These are phyloP conservation scores for Tricholoma bakamatsutake DNA, from an alignment of 768 basidiomycete genomes.

Conservation along the genomic window DNA sequence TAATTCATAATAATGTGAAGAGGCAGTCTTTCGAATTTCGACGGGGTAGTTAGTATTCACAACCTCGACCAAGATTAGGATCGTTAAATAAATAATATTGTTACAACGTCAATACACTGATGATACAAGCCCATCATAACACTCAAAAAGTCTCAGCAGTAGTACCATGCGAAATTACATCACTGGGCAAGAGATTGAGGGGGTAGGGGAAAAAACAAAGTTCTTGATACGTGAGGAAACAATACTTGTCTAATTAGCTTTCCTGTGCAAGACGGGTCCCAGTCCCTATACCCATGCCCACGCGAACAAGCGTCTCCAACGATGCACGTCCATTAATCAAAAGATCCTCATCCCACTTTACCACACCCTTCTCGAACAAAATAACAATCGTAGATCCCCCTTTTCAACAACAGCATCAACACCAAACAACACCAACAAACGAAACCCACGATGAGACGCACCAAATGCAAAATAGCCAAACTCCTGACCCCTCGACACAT, in stretches of 20 bases:
- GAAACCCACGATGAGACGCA: slow-evolving; percentile 27
- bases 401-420: slow-evolving; percentile 20
- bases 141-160: too few relatives aligned
- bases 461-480: slow-evolving; percentile 96
- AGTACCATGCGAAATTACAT: too few relatives aligned
- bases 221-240: not conserved
- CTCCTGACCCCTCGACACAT: slow-evolving; percentile 80
- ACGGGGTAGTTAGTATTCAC: too few relatives aligned
- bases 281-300: slow-evolving; percentile 78
- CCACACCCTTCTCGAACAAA: slow-evolving; percentile 77
- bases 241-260: not conserved
- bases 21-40: too few relatives aligned
- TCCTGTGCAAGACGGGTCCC: slow-evolving; percentile 8
- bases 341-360: slow-evolving; percentile 92
- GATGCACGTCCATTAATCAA: slow-evolving; percentile 77
- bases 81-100: too few relatives aligned
- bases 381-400: slow-evolving; percentile 91
- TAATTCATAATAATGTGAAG: too few relatives aligned
- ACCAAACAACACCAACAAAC: not conserved
- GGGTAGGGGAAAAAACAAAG: not conserved
- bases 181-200: too few relatives aligned
- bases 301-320: slow-evolving; percentile 86
- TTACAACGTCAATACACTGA: too few relatives aligned
- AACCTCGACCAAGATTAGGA: too few relatives aligned
- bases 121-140: too few relatives aligned